Evolutionary conservation across 371 early-diverging fungal species (phyloP), one percentile per base, ranked within the genome.

Genomic region (Apophysomyces elegans): DNA sequence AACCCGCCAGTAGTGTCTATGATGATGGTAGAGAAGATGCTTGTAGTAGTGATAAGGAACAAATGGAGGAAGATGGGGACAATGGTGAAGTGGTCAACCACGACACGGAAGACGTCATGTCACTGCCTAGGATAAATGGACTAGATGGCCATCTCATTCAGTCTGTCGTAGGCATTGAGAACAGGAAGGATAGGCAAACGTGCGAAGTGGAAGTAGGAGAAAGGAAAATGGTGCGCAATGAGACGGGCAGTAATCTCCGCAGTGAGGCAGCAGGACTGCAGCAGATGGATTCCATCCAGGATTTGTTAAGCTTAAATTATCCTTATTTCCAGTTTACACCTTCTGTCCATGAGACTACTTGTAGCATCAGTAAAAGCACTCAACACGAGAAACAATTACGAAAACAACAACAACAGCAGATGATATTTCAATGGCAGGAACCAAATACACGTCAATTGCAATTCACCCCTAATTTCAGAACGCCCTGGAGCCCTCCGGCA

Each of bases 401-500:
- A 9, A 9, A 50, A n/a, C 47, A 47, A 13, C 47, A 47, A 9
- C 54, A 50, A 2, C 54, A 50, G 5, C 54, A n/a, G 54, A 50
- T 8, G 7, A 11, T 26, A 7, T 50, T 50, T 21, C 54, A 50
- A 18, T 50, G 54, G 54, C 8, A 21, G 8, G 54, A 50, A 50
- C 54, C 54, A 5, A 50, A 50, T 21, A 9, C 21, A 50, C 54
- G 54, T 5, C 54, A 50, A 21, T 26, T 50, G 11, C 54, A 26
- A n/a, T 21, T 50, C 54, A 18, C 54, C 4, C 54, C 54, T 2
- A 50, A 50, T 11, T 21, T 50, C 7, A 16, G 54, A 8, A 50
- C 54, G 21, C 54, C 54, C 21, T 50, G 54, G 54, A 50, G 54
- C 21, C 54, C 54, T 7, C 54, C 54, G 8, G 21, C 54, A n/a